Evolutionary conservation across 306 rosid species (phyloP).

Genomic region (Amphicarpaea edgeworthii): DNA sequence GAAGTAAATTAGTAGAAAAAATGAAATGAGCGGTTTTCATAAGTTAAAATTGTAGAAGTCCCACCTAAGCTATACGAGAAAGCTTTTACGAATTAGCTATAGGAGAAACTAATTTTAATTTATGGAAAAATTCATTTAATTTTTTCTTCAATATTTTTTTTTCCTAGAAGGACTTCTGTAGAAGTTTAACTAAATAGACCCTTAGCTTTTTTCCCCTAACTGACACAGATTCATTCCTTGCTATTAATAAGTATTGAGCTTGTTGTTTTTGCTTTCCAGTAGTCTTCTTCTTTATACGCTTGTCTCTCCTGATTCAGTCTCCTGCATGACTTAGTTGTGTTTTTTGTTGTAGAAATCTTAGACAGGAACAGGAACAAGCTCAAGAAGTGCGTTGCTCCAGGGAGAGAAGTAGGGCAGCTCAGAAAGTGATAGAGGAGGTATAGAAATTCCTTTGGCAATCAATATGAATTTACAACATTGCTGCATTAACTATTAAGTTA

Average conservation of each 20-base stretch:
- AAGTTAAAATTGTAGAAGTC: no score
- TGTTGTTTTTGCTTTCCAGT: conserved; percentile 28
- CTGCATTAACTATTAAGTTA: conserved; percentile 31
- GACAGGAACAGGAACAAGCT: conserved; percentile 59
- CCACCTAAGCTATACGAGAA: no score
- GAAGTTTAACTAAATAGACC: no score
- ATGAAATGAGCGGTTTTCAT: no score
- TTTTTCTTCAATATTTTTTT: no score
- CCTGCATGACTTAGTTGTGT: not conserved
- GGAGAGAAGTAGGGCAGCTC: conserved; percentile 85
- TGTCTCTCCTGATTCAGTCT: conserved; percentile 31
- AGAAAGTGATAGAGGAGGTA: conserved; percentile 81
- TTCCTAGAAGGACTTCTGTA: no score
- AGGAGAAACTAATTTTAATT: no score
- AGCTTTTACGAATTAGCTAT: no score
- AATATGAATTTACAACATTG: not conserved
- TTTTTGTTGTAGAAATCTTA: conserved; percentile 51
- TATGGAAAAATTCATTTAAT: no score
- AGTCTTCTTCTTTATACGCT: conserved; percentile 10
- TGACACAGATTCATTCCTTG: conserved; percentile 10
- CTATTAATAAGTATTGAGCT: conserved; percentile 5
- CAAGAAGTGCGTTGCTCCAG: conserved; percentile 86
- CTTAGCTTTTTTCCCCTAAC: no score
- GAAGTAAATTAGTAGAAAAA: no score
- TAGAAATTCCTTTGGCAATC: conserved; percentile 25